phyloP scores from a whole-genome alignment of 768 basidiomycete genomes.

The Pleurotus salmoneostramineus region DNA sequence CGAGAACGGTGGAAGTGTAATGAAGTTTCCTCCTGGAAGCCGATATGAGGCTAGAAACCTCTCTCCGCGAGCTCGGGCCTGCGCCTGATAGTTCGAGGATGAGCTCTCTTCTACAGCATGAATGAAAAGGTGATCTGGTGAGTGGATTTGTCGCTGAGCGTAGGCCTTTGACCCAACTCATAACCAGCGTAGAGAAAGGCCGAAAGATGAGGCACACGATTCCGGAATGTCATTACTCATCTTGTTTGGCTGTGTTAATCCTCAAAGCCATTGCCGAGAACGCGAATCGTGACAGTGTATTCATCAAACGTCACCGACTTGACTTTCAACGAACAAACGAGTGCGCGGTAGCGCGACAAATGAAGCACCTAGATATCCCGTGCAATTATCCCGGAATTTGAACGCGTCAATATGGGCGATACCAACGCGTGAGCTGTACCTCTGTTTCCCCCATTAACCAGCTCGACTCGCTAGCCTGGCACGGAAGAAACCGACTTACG shows the following conservation, averaged over 20 bases:
- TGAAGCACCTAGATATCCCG: no score
- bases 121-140: neutral
- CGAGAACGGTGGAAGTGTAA: constrained; percentile 9
- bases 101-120: constrained; percentile 2
- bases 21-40: constrained; percentile 1
- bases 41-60: constrained; percentile 5
- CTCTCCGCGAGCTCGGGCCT: constrained; percentile 6
- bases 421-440: no score
- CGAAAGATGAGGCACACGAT: neutral
- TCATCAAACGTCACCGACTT: no score
- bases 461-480: no score
- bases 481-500: no score
- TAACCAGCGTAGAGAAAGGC: neutral
- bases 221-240: constrained; percentile 4
- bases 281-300: neutral
- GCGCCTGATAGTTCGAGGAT: constrained; percentile 1
- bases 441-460: no score
- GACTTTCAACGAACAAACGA: no score
- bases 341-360: no score
- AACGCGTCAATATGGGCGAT: no score
- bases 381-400: no score
- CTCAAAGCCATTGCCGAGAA: neutral
- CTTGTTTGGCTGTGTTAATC: constrained; percentile 3
- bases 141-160: constrained; percentile 3
- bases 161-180: constrained; percentile 8